A percentile compares a stretch with the other conserved stretches of the same genome.
phyloP scores from a whole-genome alignment of 345 rosid genomes.

The Pugionium dolabratum region DNA sequence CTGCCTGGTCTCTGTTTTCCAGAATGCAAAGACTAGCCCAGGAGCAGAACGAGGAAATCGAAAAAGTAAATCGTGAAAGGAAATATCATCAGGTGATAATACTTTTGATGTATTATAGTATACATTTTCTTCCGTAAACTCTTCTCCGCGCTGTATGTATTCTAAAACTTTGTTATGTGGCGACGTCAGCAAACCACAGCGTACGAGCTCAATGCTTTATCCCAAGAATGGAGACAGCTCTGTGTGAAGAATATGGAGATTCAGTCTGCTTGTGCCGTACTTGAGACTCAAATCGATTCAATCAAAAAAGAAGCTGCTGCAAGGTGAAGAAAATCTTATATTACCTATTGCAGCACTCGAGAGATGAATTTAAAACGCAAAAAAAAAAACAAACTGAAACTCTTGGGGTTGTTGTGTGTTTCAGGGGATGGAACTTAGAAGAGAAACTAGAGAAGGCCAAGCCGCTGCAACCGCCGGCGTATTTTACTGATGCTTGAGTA shows the following conservation, averaged over 20 bases:
- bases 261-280: constrained; percentile 65
- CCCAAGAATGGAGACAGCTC: constrained; percentile 92
- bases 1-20: constrained; percentile 28
- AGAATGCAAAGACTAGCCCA: constrained; percentile 81
- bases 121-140: not conserved
- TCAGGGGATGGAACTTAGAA: constrained; percentile 85
- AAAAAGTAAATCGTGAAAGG: constrained; percentile 89
- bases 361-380: constrained; percentile 24
- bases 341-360: constrained; percentile 17
- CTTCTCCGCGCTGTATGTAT: not conserved
- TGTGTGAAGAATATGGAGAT: constrained; percentile 85
- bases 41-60: constrained; percentile 82
- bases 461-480: constrained; percentile 16
- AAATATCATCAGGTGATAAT: constrained; percentile 52
- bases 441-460: constrained; percentile 53
- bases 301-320: constrained; percentile 70
- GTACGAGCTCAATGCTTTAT: constrained; percentile 81
- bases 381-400: constrained; percentile 1
- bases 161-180: constrained; percentile 25
- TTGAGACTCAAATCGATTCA: constrained; percentile 64
- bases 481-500: too few relatives aligned
- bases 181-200: constrained; percentile 79
- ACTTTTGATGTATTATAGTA: not conserved
- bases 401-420: constrained; percentile 8
- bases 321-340: constrained; percentile 49